A percentile compares a stretch with the other conserved stretches of the same genome.
These are phyloP conservation scores for Macrotyloma uniflorum DNA, from an alignment of 306 rosid genomes.

Conservation along the genomic window DNA sequence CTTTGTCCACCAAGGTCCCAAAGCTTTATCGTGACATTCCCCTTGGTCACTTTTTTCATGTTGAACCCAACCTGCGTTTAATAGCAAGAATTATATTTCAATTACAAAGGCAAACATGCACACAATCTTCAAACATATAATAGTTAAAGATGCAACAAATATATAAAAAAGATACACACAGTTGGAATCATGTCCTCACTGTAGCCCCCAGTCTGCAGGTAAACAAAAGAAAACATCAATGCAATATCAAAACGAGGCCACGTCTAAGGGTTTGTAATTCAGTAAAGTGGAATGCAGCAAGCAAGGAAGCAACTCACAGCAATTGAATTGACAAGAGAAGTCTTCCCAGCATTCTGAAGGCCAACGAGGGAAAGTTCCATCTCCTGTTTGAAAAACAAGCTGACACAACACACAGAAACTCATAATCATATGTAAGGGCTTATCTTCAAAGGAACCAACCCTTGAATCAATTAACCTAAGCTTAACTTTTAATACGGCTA, in stretches of 20 bases:
- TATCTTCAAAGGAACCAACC: background rate
- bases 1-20: slow-evolving; percentile 99
- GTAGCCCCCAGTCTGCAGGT: slow-evolving; percentile 85
- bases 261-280: background rate
- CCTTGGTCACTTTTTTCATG: slow-evolving; percentile 92
- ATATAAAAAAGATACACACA: slow-evolving; percentile 52
- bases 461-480: background rate
- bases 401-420: slow-evolving; percentile 40
- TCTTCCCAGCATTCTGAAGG: slow-evolving; percentile 96
- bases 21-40: slow-evolving; percentile 93
- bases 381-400: slow-evolving; percentile 92
- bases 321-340: slow-evolving; percentile 85
- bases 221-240: slow-evolving; percentile 35
- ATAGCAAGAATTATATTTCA: slow-evolving; percentile 2
- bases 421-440: slow-evolving; percentile 13
- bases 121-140: background rate
- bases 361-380: slow-evolving; percentile 97
- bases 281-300: slow-evolving; percentile 9
- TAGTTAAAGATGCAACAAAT: background rate
- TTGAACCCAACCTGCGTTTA: slow-evolving; percentile 82
- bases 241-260: slow-evolving; percentile 36
- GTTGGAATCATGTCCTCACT: slow-evolving; percentile 99
- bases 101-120: background rate
- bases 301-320: slow-evolving; percentile 77
- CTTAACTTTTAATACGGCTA: background rate